Evolutionary conservation across 139 green algal species (phyloP), one percentile per base, ranked within the genome.

Genomic region (Zygnema cylindricum): DNA sequence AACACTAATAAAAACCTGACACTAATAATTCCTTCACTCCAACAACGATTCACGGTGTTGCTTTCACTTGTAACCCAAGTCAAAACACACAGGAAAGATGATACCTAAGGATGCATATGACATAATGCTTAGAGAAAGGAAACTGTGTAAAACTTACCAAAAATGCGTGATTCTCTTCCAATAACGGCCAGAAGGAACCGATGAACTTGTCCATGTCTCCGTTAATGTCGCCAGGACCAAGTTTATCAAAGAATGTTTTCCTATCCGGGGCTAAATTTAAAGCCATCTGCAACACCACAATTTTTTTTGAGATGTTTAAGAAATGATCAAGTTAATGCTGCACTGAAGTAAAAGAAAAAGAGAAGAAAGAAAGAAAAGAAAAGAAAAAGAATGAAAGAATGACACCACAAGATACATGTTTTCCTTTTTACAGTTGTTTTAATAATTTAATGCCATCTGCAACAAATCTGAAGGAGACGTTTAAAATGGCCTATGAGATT

Each of bases 171-270:
- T 87, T 87, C 54, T 87, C 69, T 36, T 57, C 22, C 32, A 87
- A 43, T 3, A 87, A 77, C 2, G 81, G 21, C 32, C 55, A 82
- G 23, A 87, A 87, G 16, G 3, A 41, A 36, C 38, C 43, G 21
- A 87, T 33, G 49, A 87, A 87, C 38, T 87, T 85, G 81, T 38
- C 35, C 81, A 87, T 87, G 30, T 87, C 81, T 35, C 54, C 54
- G 7, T 82, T 23, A 76, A 87, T 35, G 35, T 84, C 43, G n/a
- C 81, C 81, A 38, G n/a, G 33, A 36, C 81, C 81, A 76, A 87
- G 81, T 11, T 87, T 87, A 23, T 76, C n/a, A 63, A 78, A 7
- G 30, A 87, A 87, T 76, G 81, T 87, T 69, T 2, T 69, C 11
- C 30, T 83, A 16, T 49, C 38, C 2, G 81, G 81, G 3, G 38